A percentile compares a stretch with the other conserved stretches of the same genome.
These are phyloP conservation scores for Aureobasidium pullulans DNA, from an alignment of 2,329 filamentous ascomycete genomes.

Conservation along the genomic window DNA sequence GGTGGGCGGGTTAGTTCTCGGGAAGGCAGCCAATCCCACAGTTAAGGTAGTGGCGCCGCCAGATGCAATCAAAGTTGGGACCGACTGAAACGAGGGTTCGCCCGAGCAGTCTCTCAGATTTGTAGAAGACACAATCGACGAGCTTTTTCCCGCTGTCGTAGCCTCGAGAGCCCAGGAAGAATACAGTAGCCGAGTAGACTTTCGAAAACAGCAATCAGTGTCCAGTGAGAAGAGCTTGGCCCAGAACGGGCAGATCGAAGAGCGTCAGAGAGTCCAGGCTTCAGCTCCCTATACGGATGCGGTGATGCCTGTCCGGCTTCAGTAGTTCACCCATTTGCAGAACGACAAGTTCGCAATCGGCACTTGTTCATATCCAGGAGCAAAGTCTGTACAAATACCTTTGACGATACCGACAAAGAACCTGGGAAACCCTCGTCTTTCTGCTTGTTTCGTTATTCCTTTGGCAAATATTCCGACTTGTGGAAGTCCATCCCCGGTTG, in stretches of 20 bases:
- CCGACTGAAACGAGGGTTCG: not conserved
- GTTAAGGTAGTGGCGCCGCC: constrained; percentile 12
- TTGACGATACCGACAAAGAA: constrained; percentile 14
- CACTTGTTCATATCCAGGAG: not conserved
- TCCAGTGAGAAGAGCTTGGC: not conserved
- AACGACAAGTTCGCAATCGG: constrained; percentile 12
- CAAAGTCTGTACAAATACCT: constrained; percentile 14
- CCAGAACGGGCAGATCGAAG: not conserved
- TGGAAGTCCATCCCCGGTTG: not conserved
- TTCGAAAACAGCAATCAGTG: not conserved
- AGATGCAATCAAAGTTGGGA: not conserved
- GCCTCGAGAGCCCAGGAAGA: not conserved
- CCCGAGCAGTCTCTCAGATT: not conserved
- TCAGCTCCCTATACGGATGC: constrained; percentile 8
- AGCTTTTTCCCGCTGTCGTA: not conserved
- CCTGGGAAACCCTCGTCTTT: not conserved
- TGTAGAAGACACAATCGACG: not conserved
- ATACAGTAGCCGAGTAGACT: not conserved
- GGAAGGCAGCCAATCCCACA: constrained; percentile 6
- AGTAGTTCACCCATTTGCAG: constrained; percentile 10
- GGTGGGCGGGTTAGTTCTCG: not conserved
- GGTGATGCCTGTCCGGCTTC: constrained; percentile 15
- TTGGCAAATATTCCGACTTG: not conserved
- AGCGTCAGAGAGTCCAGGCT: constrained; percentile 12
- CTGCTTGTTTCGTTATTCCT: constrained; percentile 5